Evolutionary conservation across 352 stramenopile genomes (phyloP).

Genomic region (Plasmopara viticola): DNA sequence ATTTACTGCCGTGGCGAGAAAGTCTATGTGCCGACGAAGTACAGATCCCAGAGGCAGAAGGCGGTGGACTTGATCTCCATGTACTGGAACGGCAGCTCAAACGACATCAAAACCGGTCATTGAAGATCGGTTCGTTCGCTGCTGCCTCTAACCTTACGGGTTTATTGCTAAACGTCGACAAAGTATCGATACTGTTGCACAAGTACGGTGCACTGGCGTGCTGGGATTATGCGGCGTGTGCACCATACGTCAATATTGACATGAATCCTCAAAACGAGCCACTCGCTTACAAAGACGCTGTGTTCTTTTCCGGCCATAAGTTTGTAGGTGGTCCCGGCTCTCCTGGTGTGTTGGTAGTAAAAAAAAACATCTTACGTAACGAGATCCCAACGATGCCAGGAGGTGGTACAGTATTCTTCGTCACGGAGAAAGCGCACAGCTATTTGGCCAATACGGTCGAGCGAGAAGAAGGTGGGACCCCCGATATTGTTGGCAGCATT

Average conservation of each 20-base stretch:
- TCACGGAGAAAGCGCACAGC: slow-evolving; percentile 51
- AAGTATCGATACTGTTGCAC: slow-evolving; percentile 87
- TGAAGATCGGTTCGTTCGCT: slow-evolving; percentile 88
- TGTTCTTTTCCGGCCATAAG: slow-evolving; percentile 97
- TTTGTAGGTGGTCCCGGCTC: slow-evolving; percentile 91
- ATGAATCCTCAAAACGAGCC: slow-evolving; percentile 88
- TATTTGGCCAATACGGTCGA: slow-evolving; percentile 67
- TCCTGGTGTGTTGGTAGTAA: slow-evolving; percentile 93
- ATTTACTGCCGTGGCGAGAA: slow-evolving; percentile 96
- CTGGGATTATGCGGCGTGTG: slow-evolving; percentile 95
- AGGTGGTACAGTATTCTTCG: slow-evolving; percentile 49
- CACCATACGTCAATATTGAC: slow-evolving; percentile 90
- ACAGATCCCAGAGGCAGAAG: slow-evolving; percentile 47
- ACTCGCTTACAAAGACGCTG: slow-evolving; percentile 84
- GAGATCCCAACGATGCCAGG: slow-evolving; percentile 48
- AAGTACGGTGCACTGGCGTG: slow-evolving; percentile 86
- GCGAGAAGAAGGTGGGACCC: slow-evolving; percentile 96
- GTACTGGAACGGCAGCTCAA: slow-evolving; percentile 48
- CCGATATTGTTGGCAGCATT: slow-evolving; percentile 92
- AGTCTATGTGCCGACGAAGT: slow-evolving; percentile 68
- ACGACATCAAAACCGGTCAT: slow-evolving; percentile 35
- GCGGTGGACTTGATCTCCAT: slow-evolving; percentile 46
- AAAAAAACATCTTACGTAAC: slow-evolving; percentile 80
- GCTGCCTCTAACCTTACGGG: slow-evolving; percentile 95
- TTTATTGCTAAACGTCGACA: slow-evolving; percentile 83